phyloP scores from a whole-genome alignment of 75 land plant species.

The Picea glauca region DNA sequence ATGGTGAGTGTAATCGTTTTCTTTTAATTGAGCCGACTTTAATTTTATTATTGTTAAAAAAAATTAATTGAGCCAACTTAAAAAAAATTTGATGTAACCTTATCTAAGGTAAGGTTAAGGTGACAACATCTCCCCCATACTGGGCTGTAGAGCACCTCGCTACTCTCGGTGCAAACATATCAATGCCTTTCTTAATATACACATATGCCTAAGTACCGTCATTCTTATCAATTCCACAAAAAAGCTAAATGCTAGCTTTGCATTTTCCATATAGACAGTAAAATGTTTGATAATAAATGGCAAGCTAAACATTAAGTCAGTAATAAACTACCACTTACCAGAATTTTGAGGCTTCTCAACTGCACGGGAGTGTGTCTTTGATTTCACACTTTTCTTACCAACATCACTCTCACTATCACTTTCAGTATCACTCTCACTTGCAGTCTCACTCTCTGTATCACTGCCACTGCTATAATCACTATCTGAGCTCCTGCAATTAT shows the following conservation, averaged over 20 bases:
- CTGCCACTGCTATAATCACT: conserved; percentile 48
- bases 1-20: too few relatives aligned
- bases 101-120: too few relatives aligned
- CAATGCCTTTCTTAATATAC: too few relatives aligned
- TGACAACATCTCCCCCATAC: too few relatives aligned
- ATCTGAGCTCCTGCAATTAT: conserved; percentile 43
- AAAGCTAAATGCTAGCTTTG: not conserved
- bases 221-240: not conserved
- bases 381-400: conserved; percentile 16
- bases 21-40: too few relatives aligned
- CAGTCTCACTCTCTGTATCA: conserved; percentile 42
- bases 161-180: too few relatives aligned
- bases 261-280: not conserved
- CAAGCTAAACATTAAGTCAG: not conserved
- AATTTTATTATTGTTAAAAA: too few relatives aligned
- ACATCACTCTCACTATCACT: conserved; percentile 33
- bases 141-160: too few relatives aligned
- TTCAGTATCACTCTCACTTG: conserved; percentile 44
- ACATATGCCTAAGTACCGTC: too few relatives aligned
- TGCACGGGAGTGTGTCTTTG: conserved; percentile 4
- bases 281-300: not conserved
- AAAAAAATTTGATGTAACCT: too few relatives aligned
- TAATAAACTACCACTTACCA: not conserved
- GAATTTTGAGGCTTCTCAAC: not conserved
- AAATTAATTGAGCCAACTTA: too few relatives aligned